Conservation (phyloP, 2,329 filamentous ascomycete genomes). For the Mariannaea elegans region DNA sequence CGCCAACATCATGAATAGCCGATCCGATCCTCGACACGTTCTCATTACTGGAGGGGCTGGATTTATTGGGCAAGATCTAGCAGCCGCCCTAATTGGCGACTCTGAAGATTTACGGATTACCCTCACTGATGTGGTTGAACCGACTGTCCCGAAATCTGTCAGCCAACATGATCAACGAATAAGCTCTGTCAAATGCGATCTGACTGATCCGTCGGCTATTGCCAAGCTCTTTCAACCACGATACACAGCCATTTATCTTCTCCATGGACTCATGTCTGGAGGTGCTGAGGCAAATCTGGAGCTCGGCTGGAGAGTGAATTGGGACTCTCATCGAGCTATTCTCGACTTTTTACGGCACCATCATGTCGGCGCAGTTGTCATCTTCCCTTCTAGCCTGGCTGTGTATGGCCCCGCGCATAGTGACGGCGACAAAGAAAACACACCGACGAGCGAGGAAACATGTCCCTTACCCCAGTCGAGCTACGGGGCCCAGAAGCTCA, state of each 20-base stretch:
- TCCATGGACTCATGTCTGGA: constrained; percentile 71
- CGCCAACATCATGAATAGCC: not conserved
- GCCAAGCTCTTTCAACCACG: constrained; percentile 39
- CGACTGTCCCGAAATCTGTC: constrained; percentile 52
- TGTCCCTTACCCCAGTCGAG: constrained; percentile 60
- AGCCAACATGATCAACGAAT: constrained; percentile 42
- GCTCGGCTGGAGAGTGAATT: constrained; percentile 63
- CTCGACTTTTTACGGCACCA: constrained; percentile 58
- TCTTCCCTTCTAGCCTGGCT: constrained; percentile 67
- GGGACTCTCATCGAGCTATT: constrained; percentile 62
- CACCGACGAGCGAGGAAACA: constrained; percentile 21
- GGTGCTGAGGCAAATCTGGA: constrained; percentile 67
- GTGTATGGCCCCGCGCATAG: constrained; percentile 57
- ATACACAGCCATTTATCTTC: constrained; percentile 61
- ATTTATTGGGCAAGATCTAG: constrained; percentile 69
- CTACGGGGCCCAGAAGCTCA: constrained; percentile 70
- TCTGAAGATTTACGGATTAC: constrained; percentile 51
- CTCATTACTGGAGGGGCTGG: constrained; percentile 70
- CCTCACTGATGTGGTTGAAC: constrained; percentile 64
- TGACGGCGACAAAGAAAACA: not conserved
- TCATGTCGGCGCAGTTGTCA: constrained; percentile 59
- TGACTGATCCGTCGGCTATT: constrained; percentile 42
- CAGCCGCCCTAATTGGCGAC: constrained; percentile 58
- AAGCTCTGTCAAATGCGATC: constrained; percentile 44
- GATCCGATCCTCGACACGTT: constrained; percentile 44